Base-by-base conservation (phyloP, 2,329 filamentous ascomycete genomes). In the Akanthomyces uredinophilus region DNA sequence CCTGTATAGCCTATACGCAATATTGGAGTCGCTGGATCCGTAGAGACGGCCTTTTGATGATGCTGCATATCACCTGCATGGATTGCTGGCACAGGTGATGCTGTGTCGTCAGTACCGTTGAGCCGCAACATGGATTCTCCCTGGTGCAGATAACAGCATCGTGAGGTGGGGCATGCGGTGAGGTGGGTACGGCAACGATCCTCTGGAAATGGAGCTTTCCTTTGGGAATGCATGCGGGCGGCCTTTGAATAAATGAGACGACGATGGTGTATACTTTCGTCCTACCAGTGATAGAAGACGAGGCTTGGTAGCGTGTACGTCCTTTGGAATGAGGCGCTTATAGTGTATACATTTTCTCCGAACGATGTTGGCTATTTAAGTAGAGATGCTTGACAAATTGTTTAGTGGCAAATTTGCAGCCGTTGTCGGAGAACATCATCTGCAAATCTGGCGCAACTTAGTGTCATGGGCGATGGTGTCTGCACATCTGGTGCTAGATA, bases 111-210 rank as follows among this genome's bases (percentile, higher is more conserved):
- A n/a, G 50, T 37, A n/a, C n/a, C 20, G 55, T 58, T 58, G 55
- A 58, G 55, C 55, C 44, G 32, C 56, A 59, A 2, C 20, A 37
- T 43, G 52, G 18, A 37, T 41, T 57, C 54, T 35, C 22, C 35
- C 43, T 50, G 56, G 35, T 22, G 32, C 13, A 37, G 32, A 59
- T 59, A 51, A 51, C 20, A 58, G 18, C 37, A 59, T 59, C 56
- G 46, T 59, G 46, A 59, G 37, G 56, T 59, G 56, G 56, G 56
- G 46, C 46, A 22, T 32, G 35, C 55, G 32, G 29, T 14, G 27
- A 29, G 18, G 46, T 50, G 56, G 56, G 37, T 59, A 51, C 56
- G 46, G 56, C 35, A 59, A 59, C 56, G 46, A 59, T 59, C 46
- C 37, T 59, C 49, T 59, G 56, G 22, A 35, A 51, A 29, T 47